These are phyloP conservation scores for Boletus barrowsii DNA, from an alignment of 768 basidiomycete genomes.

Conservation along the genomic window DNA sequence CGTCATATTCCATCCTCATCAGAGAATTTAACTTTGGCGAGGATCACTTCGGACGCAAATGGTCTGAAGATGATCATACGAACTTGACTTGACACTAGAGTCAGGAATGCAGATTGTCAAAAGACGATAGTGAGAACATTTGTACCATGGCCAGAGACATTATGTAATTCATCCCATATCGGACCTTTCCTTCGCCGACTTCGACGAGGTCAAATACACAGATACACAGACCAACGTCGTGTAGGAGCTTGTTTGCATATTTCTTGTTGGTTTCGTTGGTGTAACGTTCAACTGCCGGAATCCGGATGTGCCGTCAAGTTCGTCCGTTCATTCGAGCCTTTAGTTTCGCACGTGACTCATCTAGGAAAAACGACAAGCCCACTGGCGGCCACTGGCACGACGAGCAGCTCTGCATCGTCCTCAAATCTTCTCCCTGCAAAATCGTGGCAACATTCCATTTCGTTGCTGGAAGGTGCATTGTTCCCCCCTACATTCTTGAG, in stretches of 20 bases:
- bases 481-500: background rate
- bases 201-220: slow-evolving; percentile 85
- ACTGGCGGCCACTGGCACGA: background rate
- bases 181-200: slow-evolving; percentile 86
- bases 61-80: slow-evolving; percentile 89
- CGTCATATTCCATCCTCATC: slow-evolving; percentile 83
- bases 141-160: slow-evolving; percentile 82
- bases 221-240: slow-evolving; percentile 89
- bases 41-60: slow-evolving; percentile 83
- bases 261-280: slow-evolving; percentile 89
- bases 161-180: slow-evolving; percentile 94
- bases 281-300: too few species aligned
- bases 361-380: slow-evolving; percentile 11
- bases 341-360: slow-evolving; percentile 22
- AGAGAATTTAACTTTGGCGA: slow-evolving; percentile 85
- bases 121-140: slow-evolving; percentile 46
- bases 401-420: slow-evolving; percentile 31
- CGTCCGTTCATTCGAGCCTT: too few species aligned
- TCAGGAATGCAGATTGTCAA: background rate
- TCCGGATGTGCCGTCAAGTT: too few species aligned
- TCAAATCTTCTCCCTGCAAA: slow-evolving; percentile 56
- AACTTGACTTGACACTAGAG: slow-evolving; percentile 62
- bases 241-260: slow-evolving; percentile 88
- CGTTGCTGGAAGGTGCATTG: slow-evolving; percentile 78
- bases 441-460: slow-evolving; percentile 86